Percentiles rank a stretch among this genome's conserved stretches.
Conservation (phyloP, 768 basidiomycete genomes). For the Leccinellum rugosiceps region DNA sequence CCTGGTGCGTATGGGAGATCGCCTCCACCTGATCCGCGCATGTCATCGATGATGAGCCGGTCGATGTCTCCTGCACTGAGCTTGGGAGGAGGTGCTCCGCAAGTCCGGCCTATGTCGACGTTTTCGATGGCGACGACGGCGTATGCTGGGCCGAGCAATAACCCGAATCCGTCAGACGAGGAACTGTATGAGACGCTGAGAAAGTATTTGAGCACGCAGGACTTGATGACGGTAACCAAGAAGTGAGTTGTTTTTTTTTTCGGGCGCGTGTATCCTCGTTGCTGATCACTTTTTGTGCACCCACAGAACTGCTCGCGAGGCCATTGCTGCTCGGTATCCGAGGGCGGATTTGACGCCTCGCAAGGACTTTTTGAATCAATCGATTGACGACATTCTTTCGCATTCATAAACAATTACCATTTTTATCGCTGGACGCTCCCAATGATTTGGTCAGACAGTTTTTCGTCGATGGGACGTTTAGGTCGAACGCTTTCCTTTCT, state of each 20-base stretch:
- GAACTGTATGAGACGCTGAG: constrained; percentile 55
- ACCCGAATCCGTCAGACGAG: constrained; percentile 57
- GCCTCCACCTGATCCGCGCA: constrained; percentile 40
- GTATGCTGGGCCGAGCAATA: constrained; percentile 48
- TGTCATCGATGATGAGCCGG: constrained; percentile 42
- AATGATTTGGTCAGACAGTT: neutral
- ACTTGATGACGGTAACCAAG: constrained; percentile 72
- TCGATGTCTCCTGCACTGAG: constrained; percentile 32
- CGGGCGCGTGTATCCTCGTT: neutral
- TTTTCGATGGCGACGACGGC: constrained; percentile 61
- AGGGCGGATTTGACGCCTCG: constrained; percentile 56
- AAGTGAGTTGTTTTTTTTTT: constrained; percentile 41
- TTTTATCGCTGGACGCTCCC: constrained; percentile 1
- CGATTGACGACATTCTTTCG: constrained; percentile 64
- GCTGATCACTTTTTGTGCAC: constrained; percentile 4
- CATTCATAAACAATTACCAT: constrained; percentile 36
- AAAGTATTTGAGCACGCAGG: constrained; percentile 59
- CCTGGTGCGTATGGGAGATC: constrained; percentile 41
- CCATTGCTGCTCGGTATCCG: constrained; percentile 60
- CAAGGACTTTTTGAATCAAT: constrained; percentile 63
- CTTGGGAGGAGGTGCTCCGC: constrained; percentile 26
- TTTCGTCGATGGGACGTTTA: constrained; percentile 8
- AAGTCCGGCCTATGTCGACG: constrained; percentile 49
- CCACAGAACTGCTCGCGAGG: constrained; percentile 57
- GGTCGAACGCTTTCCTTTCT: constrained; percentile 5